Conservation (phyloP, 1,284 basidiomycete species). For the Pseudozyma sp. region DNA sequence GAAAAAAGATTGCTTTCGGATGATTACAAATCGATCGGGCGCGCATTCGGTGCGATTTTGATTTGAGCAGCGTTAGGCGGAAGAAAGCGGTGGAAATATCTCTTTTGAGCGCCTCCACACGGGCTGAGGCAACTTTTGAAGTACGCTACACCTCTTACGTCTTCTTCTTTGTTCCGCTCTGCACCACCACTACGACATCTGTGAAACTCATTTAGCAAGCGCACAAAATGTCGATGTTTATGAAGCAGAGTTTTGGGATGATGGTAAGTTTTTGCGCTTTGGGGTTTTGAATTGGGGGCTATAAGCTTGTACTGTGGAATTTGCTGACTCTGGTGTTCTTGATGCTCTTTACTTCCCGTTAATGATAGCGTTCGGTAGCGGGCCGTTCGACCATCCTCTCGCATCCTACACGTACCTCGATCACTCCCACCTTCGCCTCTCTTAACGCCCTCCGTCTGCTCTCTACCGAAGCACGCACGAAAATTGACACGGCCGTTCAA, state of each 20-base stretch:
- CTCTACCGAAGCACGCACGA: constrained; percentile 70
- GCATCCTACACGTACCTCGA: neutral
- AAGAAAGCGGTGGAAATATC: constrained; percentile 12
- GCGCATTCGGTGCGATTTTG: too few species aligned
- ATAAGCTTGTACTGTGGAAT: neutral
- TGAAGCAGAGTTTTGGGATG: constrained; percentile 19
- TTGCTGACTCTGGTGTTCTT: neutral
- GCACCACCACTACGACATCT: too few species aligned
- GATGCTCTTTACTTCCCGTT: neutral
- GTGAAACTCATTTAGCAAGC: too few species aligned
- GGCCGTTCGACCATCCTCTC: neutral
- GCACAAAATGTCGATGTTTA: constrained; percentile 21
- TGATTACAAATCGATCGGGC: constrained; percentile 5
- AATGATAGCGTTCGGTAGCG: constrained; percentile 2
- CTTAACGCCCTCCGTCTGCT: constrained; percentile 64
- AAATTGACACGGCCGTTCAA: constrained; percentile 74
- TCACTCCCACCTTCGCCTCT: neutral
- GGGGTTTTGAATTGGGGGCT: neutral
- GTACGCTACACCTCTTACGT: too few species aligned
- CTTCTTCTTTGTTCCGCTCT: too few species aligned
- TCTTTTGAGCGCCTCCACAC: constrained; percentile 12
- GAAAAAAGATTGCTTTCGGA: neutral
- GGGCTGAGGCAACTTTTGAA: too few species aligned
- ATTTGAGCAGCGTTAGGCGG: too few species aligned
- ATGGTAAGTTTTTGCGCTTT: too few species aligned